Base-by-base conservation (phyloP, 139 green algal species). In the Picochlorum sp. region DNA sequence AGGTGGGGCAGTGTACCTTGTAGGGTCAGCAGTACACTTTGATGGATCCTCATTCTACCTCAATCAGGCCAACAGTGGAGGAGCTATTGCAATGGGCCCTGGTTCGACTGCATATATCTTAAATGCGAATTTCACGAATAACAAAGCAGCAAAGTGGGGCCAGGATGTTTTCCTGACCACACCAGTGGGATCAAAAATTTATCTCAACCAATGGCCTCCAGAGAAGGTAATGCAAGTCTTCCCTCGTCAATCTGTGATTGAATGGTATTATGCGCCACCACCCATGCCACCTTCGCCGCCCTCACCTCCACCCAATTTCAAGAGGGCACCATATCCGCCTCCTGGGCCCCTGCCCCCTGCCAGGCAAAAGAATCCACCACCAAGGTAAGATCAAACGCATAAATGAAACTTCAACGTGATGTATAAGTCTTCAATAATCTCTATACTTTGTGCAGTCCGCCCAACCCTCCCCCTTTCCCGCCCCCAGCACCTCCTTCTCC, bases 121-220 rank as follows among this genome's bases (percentile, higher is more conserved):
- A 20, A 62, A 60, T 51, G 50, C 37, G 49, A 77, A 72, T 58
- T 77, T 72, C 28, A 72, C 52, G 30, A 62, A 49, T n/a, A 58
- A 76, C 23, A 30, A 56, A n/a, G 70, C 70, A 30, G 30, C n/a
- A 38, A 45, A 56, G 20, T 76, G 70, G 70, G 70, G 70, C 0
- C 18, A 56, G 7, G 70, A 76, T 67, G 63, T 76, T 45, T 76
- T 76, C 57, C 23, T 76, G 8, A 49, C 70, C 1, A 63, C 63
- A 3, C 70, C 70, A 14, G 57, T 70, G 52, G 70, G 30, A 38
- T 21, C 10, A 7, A 30, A 18, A 28, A 31, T 70, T 9, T 70
- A 70, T 31, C 34, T 70, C 15, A 59, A 70, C 18, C 50, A 63
- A n/a, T 70, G 64, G 64, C 69, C 69, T 8, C 69, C 69, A 11